Evolutionary conservation across 306 rosid genomes (phyloP).

Genomic region (Bauhinia variegata): DNA sequence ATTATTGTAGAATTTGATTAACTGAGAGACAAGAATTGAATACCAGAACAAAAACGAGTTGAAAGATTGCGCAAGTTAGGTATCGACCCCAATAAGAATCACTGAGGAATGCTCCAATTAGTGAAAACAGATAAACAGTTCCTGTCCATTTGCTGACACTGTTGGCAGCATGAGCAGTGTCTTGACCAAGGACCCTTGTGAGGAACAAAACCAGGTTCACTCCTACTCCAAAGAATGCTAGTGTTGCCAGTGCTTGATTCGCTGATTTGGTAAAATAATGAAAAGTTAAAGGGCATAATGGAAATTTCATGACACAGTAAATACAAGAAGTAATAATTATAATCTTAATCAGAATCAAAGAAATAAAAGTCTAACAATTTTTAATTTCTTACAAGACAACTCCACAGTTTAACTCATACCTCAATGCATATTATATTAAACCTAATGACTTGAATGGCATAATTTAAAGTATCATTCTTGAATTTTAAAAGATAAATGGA

Average conservation of each 20-base stretch:
- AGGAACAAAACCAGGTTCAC: constrained; percentile 65
- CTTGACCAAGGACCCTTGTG: constrained; percentile 56
- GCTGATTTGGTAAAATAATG: constrained; percentile 28
- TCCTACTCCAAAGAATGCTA: constrained; percentile 69
- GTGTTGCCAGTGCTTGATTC: constrained; percentile 65
- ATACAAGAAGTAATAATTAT: no score
- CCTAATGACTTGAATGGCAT: no score
- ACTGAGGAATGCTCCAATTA: constrained; percentile 61
- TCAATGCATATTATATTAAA: background rate
- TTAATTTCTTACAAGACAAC: no score
- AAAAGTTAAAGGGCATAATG: background rate
- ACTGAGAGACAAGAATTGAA: background rate
- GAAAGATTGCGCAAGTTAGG: constrained; percentile 54
- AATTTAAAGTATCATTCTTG: background rate
- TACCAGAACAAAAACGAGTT: constrained; percentile 47
- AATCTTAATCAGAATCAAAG: background rate
- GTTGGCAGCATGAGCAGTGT: constrained; percentile 56
- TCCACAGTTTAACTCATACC: no score
- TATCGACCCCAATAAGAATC: constrained; percentile 72
- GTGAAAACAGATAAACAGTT: constrained; percentile 60
- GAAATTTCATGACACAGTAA: background rate
- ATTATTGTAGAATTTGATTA: background rate
- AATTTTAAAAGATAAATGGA: background rate
- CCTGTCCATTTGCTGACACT: constrained; percentile 64
- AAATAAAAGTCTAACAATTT: background rate